A percentile compares a stretch with the other conserved stretches of the same genome.
These are phyloP conservation scores for Aspergillus neotritici DNA, from an alignment of 2,329 filamentous ascomycete genomes.

Conservation along the genomic window DNA sequence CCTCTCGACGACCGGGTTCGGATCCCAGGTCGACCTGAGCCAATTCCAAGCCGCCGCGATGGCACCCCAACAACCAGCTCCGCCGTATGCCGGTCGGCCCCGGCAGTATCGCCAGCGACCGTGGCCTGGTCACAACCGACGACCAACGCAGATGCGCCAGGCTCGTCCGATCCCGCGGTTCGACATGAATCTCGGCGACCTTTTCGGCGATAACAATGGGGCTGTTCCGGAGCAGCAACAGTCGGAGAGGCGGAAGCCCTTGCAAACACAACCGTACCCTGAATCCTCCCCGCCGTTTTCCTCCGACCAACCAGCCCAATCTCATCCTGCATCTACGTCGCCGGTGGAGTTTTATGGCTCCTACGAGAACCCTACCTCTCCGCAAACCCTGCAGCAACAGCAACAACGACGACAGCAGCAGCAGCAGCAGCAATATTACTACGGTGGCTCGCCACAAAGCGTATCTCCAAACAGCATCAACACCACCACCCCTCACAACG, in stretches of 20 bases:
- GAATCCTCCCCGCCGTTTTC: constrained; percentile 21
- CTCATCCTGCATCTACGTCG: constrained; percentile 23
- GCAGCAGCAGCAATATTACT: constrained; percentile 28
- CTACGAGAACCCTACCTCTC: constrained; percentile 31
- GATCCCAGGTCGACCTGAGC: constrained; percentile 38
- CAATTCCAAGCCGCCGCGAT: constrained; percentile 14
- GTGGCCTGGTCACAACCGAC: constrained; percentile 25
- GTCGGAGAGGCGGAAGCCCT: constrained; percentile 23
- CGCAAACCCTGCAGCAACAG: constrained; percentile 25
- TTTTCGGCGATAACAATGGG: constrained; percentile 43
- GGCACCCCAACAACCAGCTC: constrained; percentile 12
- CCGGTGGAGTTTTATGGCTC: constrained; percentile 32
- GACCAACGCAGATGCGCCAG: constrained; percentile 30
- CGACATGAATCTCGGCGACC: constrained; percentile 52
- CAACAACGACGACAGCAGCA: constrained; percentile 19
- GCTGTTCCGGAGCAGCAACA: constrained; percentile 32
- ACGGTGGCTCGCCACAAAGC: constrained; percentile 30
- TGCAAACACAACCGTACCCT: constrained; percentile 21
- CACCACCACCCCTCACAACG: constrained; percentile 15
- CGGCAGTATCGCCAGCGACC: constrained; percentile 14
- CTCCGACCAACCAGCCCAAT: constrained; percentile 19
- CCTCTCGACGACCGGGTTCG: constrained; percentile 78
- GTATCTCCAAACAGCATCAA: constrained; percentile 26
- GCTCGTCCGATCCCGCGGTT: constrained; percentile 50
- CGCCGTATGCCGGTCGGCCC: constrained; percentile 9